phyloP scores from a whole-genome alignment of 1,284 basidiomycete species.

The Vanrija sp. region DNA sequence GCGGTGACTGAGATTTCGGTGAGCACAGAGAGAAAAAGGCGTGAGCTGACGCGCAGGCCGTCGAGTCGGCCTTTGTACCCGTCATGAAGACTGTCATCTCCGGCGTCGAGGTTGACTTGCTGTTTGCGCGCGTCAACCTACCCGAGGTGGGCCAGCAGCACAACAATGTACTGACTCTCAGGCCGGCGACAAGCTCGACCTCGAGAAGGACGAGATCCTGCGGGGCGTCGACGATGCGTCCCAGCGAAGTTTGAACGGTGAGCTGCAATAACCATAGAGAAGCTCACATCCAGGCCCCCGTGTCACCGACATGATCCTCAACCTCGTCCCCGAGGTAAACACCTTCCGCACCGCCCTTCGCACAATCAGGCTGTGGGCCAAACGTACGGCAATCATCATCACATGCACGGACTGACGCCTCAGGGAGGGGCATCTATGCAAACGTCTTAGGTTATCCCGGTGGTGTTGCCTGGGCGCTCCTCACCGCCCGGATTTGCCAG shows the following conservation, averaged over 20 bases:
- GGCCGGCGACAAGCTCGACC: constrained; percentile 82
- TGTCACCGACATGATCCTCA: constrained; percentile 93
- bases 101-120: constrained; percentile 89
- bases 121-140: constrained; percentile 65
- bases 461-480: constrained; percentile 98
- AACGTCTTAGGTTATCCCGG: constrained; percentile 98
- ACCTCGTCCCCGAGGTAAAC: constrained; percentile 88
- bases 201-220: constrained; percentile 87
- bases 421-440: constrained; percentile 92
- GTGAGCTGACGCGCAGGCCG: constrained; percentile 58
- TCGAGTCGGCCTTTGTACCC: constrained; percentile 94
- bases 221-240: constrained; percentile 92
- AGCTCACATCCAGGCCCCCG: constrained; percentile 65
- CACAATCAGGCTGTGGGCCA: constrained; percentile 97
- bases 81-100: constrained; percentile 88
- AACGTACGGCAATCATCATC: constrained; percentile 58
- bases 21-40: constrained; percentile 45
- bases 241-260: constrained; percentile 89
- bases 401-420: not conserved
- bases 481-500: constrained; percentile 97
- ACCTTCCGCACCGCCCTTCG: constrained; percentile 92
- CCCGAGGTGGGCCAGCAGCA: constrained; percentile 29
- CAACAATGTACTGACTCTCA: constrained; percentile 48
- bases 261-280: constrained; percentile 19
- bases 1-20: constrained; percentile 88